These are phyloP conservation scores for Annulohypoxylon stygium DNA, from an alignment of 495 filamentous ascomycete species.

Conservation along the genomic window DNA sequence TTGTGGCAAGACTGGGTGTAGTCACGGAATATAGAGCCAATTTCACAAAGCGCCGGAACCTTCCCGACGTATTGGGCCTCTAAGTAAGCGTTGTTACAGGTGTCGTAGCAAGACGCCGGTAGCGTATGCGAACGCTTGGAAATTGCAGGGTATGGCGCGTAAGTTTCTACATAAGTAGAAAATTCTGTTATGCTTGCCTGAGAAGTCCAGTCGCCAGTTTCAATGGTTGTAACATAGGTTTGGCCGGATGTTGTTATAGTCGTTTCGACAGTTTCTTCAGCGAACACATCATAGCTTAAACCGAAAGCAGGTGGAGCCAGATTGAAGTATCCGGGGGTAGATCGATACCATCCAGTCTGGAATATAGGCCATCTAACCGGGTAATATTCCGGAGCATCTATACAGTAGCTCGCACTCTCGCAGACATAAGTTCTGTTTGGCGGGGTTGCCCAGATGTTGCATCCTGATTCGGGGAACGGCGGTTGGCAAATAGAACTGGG, in stretches of 20 bases:
- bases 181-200: constrained; percentile 57
- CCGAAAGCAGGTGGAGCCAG: constrained; percentile 74
- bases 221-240: constrained; percentile 48
- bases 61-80: constrained; percentile 66
- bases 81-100: constrained; percentile 64
- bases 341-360: constrained; percentile 63
- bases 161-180: constrained; percentile 26
- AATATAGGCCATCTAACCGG: constrained; percentile 59
- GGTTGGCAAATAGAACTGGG: constrained; percentile 72
- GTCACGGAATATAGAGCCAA: constrained; percentile 56
- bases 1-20: constrained; percentile 55
- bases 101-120: constrained; percentile 64
- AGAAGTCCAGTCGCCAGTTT: constrained; percentile 62
- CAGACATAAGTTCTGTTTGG: constrained; percentile 69
- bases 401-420: constrained; percentile 64
- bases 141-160: constrained; percentile 20
- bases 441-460: constrained; percentile 67
- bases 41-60: constrained; percentile 58
- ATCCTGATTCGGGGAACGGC: constrained; percentile 59
- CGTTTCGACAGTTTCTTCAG: constrained; percentile 22
- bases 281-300: constrained; percentile 72
- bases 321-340: constrained; percentile 71
- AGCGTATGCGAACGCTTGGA: constrained; percentile 55
- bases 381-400: constrained; percentile 57
- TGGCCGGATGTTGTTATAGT: constrained; percentile 47